These are phyloP conservation scores for Candida xyloterini DNA, from an alignment of 805 yeast species.

Conservation along the genomic window DNA sequence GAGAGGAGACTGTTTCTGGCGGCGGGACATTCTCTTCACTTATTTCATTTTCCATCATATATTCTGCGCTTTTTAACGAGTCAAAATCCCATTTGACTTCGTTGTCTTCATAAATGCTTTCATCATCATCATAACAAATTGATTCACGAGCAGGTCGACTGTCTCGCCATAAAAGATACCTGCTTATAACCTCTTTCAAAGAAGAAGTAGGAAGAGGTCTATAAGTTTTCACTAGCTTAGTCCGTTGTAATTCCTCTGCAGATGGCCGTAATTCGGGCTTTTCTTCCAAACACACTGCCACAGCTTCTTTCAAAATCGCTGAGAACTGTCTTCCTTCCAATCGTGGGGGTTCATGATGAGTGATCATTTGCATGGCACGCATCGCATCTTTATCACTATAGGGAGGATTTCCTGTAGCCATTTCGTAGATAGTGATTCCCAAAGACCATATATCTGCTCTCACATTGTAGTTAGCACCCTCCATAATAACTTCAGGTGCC, in stretches of 20 bases:
- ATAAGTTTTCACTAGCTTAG: constrained; percentile 66
- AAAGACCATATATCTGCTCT: constrained; percentile 97
- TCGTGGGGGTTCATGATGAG: constrained; percentile 92
- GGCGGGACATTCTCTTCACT: constrained; percentile 30
- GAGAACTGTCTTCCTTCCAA: constrained; percentile 87
- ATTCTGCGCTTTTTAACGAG: constrained; percentile 70
- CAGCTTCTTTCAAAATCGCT: constrained; percentile 71
- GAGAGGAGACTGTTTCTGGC: constrained; percentile 2
- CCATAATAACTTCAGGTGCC: constrained; percentile 98
- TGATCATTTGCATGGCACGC: constrained; percentile 91
- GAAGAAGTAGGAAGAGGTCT: constrained; percentile 56
- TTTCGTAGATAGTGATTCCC: constrained; percentile 91
- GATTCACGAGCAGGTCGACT: constrained; percentile 55
- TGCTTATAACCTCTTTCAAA: constrained; percentile 70
- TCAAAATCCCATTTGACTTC: constrained; percentile 89
- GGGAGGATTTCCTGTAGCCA: constrained; percentile 97
- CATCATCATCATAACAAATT: constrained; percentile 43
- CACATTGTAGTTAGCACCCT: constrained; percentile 81
- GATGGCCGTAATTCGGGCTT: constrained; percentile 83
- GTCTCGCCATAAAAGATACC: constrained; percentile 76
- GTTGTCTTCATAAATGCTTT: constrained; percentile 28
- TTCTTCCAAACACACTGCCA: constrained; percentile 91
- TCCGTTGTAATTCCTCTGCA: constrained; percentile 79
- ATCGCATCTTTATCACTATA: constrained; percentile 92
- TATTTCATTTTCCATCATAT: constrained; percentile 68